Evolutionary conservation across 176 grass and related monocot species (phyloP), one percentile per base, ranked within the genome.

Genomic region (barley (Hordeum vulgare)): DNA sequence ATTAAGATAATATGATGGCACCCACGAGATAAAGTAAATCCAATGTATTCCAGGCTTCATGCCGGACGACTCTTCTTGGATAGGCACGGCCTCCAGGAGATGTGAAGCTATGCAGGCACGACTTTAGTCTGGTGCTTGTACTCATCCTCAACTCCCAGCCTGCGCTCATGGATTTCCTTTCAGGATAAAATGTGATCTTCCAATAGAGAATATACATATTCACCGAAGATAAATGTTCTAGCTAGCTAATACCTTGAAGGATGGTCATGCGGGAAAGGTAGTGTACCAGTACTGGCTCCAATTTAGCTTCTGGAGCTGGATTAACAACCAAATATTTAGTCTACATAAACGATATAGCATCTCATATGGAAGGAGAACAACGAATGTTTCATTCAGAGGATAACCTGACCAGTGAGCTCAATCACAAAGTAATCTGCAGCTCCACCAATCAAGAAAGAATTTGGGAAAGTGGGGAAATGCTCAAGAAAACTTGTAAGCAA

Each of bases 261-360:
- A 88, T 76, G 64, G 81, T 82, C 91, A 95, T 80, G 64, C 77
- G 80, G 62, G 89, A 90, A n/a, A 98, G 91, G 63, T 94, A 98
- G 69, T 98, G 93, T 36, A 98, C 37, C 53, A 98, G 78, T 62
- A 95, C 96, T 42, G 93, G 96, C 70, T 98, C 96, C 20, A 98
- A 88, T 94, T 98, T 80, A 98, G 88, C 85, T 98, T 98, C 68
- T 95, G 93, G 89, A 98, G 93, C 96, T 98, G 90, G 21, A 94
- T 47, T 34, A 27, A 80, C 40, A 78, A 81, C 72, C 6, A 82
- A 45, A 40, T 4, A 60, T 45, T 84, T 69, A 85, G 51, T 66
- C 77, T 58, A 26, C 37, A 11, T 20, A 56, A 27, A 62, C 42
- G 53, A 25, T 23, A 17, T 24, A 72, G 3, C 26, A 71, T 7